Evolutionary conservation across 352 stramenopile species (phyloP), one percentile per base, ranked within the genome.

Genomic region (Bremia lactucae): DNA sequence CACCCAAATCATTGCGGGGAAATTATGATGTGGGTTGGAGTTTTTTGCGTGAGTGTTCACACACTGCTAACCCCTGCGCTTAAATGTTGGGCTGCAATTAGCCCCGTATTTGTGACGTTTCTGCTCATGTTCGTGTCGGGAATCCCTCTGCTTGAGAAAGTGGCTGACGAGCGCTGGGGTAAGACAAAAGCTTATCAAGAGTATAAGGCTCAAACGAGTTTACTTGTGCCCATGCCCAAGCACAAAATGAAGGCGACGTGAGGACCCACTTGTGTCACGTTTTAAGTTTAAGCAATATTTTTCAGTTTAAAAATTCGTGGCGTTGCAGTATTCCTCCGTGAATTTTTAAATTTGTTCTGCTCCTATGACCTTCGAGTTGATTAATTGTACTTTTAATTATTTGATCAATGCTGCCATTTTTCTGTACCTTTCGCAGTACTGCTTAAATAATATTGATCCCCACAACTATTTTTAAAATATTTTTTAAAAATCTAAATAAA

Each of bases 1-100:
- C 90, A 97, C 72, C 90, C 88, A 0, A 97, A 96, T 49, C 96
- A 97, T 55, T 82, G 78, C 20, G 87, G 86, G 4, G 90, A 97
- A 65, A 89, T 96, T 38, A 56, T 83, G 35, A 88, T 96, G 64
- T 97, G 87, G 86, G 23, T 78, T 25, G 72, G 69, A 9, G 59
- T 84, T 22, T 87, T 82, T 23, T 41, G 70, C 5, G 42, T 82
- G 19, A 53, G 48, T 0, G 70, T 66, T 2, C 69, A 74, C 42
- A 65, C 55, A 7, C 52, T 90, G 14, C 62, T 56, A 11, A 70
- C 26, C 23, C 16, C 39, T 9, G 37, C 61, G 14, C 42, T 71
- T 14, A 51, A 76, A 34, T 31, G 15, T 20, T 59, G 66, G 11
- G 78, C 70, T 10, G 63, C 68, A 0, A 23, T 90, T 6, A 68